Conservation (phyloP, 2,329 filamentous ascomycete genomes). For the Cryoendolithus antarcticus region DNA sequence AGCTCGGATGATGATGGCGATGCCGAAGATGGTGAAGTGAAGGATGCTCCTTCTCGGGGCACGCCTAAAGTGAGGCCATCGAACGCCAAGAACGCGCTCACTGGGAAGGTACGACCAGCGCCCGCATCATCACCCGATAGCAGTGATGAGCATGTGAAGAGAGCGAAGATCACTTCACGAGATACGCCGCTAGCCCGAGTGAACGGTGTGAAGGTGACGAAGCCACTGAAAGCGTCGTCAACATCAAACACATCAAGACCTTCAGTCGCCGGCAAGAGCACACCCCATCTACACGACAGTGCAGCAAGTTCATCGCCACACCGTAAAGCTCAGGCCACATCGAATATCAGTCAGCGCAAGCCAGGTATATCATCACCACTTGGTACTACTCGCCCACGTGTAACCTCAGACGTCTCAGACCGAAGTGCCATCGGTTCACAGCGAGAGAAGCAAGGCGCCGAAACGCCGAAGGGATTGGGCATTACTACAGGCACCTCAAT, state of each 20-base stretch:
- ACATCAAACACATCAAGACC: too few species aligned
- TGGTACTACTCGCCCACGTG: conserved; percentile 48
- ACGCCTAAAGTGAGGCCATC: conserved; percentile 8
- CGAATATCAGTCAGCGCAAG: background rate
- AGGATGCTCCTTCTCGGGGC: conserved; percentile 7
- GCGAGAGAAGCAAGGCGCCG: conserved; percentile 21
- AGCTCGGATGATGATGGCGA: conserved; percentile 34
- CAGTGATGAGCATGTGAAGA: conserved; percentile 12
- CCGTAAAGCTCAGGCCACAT: too few species aligned
- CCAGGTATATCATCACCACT: conserved; percentile 45
- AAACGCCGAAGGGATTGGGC: conserved; percentile 29
- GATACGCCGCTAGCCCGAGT: background rate
- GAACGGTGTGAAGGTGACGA: too few species aligned
- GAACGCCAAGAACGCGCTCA: conserved; percentile 11
- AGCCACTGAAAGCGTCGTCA: too few species aligned
- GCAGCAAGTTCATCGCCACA: too few species aligned
- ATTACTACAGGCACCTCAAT: conserved; percentile 26
- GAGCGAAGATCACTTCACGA: conserved; percentile 5
- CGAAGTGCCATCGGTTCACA: conserved; percentile 15
- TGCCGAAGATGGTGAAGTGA: conserved; percentile 23
- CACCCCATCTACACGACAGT: too few species aligned
- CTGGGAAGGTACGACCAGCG: conserved; percentile 6
- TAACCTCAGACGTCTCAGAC: conserved; percentile 42
- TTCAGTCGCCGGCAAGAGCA: too few species aligned
- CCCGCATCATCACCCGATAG: conserved; percentile 10